Evolutionary conservation across 2,329 filamentous ascomycete genomes (phyloP).

Genomic region (Xylaria sp.): DNA sequence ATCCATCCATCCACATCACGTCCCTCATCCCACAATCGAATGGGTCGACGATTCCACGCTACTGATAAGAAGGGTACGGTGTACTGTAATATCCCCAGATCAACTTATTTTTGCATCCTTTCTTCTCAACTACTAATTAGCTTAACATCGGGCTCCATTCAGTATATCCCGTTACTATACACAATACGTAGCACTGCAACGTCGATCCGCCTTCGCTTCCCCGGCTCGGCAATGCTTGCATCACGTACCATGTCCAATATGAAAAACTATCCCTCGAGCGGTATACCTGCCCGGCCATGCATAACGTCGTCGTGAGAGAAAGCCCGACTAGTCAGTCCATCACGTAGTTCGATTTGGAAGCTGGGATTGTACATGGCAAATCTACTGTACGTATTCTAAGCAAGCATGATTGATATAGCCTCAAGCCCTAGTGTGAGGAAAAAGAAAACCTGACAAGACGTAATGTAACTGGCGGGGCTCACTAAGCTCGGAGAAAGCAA

Average conservation of each 20-base stretch:
- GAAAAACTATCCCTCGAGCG: slow-evolving; percentile 4
- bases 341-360: not conserved
- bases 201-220: slow-evolving; percentile 25
- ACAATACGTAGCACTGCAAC: slow-evolving; percentile 9
- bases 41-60: not conserved
- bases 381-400: too few species aligned
- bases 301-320: not conserved
- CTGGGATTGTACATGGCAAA: not conserved
- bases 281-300: not conserved
- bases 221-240: slow-evolving; percentile 23
- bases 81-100: slow-evolving; percentile 12
- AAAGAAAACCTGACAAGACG: not conserved
- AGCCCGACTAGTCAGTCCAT: not conserved
- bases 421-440: not conserved
- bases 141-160: not conserved
- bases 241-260: not conserved
- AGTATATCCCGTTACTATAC: not conserved
- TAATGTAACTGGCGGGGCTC: not conserved
- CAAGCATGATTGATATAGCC: too few species aligned
- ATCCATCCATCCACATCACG: not conserved
- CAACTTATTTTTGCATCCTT: not conserved
- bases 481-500: not conserved
- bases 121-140: not conserved
- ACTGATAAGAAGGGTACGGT: slow-evolving; percentile 7
- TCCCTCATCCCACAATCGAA: not conserved